These are phyloP conservation scores for Monosporascus sp. DNA, from an alignment of 2,329 filamentous ascomycete genomes.

Conservation along the genomic window DNA sequence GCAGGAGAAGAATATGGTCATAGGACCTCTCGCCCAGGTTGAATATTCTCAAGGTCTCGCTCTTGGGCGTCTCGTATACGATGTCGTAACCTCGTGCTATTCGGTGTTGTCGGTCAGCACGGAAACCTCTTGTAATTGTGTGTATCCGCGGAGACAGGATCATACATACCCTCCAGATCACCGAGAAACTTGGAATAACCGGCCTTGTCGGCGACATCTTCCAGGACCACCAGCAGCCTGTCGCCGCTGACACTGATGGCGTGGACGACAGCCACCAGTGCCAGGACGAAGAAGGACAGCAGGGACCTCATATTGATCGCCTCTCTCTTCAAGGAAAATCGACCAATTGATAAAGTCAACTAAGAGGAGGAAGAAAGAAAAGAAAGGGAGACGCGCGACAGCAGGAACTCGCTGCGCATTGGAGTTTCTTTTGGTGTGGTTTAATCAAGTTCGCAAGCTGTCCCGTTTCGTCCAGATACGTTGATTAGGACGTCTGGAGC, in stretches of 20 bases:
- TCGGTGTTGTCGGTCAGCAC: not conserved
- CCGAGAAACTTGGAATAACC: conserved; percentile 78
- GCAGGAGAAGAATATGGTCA: conserved; percentile 87
- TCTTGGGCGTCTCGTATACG: conserved; percentile 78
- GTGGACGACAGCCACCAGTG: conserved; percentile 61
- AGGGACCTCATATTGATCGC: conserved; percentile 65
- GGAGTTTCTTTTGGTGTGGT: conserved; percentile 8
- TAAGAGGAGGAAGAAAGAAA: not conserved
- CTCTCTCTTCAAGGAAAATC: conserved; percentile 6
- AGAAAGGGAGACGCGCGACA: conserved; percentile 4
- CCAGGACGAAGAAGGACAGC: conserved; percentile 64
- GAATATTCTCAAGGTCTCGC: conserved; percentile 72
- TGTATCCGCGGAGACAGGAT: not conserved
- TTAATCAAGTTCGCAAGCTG: not conserved
- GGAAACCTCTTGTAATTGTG: too few relatives aligned
- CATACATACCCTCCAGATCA: conserved; percentile 60
- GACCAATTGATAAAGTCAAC: conserved; percentile 12
- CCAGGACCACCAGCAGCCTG: conserved; percentile 79
- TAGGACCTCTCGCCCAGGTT: conserved; percentile 81
- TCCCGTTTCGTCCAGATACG: not conserved
- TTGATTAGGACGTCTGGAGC: not conserved
- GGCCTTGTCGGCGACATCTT: conserved; percentile 75
- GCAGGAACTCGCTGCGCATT: conserved; percentile 20
- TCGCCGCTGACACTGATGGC: conserved; percentile 76
- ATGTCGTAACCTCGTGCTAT: conserved; percentile 79